These are phyloP conservation scores for Eleusine coracana DNA, from an alignment of 176 grass and related monocot species.

Conservation along the genomic window DNA sequence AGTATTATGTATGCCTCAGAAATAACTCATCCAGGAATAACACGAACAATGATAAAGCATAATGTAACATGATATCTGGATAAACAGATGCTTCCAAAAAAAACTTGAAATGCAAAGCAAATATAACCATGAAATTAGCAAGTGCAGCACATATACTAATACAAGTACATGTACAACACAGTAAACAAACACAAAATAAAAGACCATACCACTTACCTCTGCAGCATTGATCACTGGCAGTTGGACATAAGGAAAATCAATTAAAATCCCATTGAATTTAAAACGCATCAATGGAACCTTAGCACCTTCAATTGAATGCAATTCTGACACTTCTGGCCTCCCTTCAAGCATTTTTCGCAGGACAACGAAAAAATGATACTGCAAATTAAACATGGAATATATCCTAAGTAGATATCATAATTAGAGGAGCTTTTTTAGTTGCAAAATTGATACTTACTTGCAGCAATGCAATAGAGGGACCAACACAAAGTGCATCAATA, in stretches of 20 bases:
- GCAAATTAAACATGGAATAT: constrained; percentile 25
- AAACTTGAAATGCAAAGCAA: constrained; percentile 13
- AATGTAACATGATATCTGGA: neutral
- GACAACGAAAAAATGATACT: constrained; percentile 71
- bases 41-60: constrained; percentile 10
- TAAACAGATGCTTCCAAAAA: constrained; percentile 16
- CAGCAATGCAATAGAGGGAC: constrained; percentile 59
- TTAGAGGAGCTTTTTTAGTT: constrained; percentile 11
- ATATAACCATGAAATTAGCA: constrained; percentile 2
- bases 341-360: constrained; percentile 61
- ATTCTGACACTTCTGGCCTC: constrained; percentile 60
- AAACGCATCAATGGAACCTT: constrained; percentile 88
- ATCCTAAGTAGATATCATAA: constrained; percentile 31
- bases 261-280: constrained; percentile 69
- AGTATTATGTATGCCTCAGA: constrained; percentile 9
- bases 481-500: constrained; percentile 72
- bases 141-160: constrained; percentile 13
- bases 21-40: constrained; percentile 12
- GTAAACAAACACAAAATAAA: constrained; percentile 22
- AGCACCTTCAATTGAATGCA: constrained; percentile 71
- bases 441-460: constrained; percentile 53
- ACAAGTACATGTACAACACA: neutral
- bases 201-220: constrained; percentile 44
- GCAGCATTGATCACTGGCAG: constrained; percentile 65
- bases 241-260: constrained; percentile 70